phyloP scores from a whole-genome alignment of 2,329 filamentous ascomycete species.

The Claviceps sp. region DNA sequence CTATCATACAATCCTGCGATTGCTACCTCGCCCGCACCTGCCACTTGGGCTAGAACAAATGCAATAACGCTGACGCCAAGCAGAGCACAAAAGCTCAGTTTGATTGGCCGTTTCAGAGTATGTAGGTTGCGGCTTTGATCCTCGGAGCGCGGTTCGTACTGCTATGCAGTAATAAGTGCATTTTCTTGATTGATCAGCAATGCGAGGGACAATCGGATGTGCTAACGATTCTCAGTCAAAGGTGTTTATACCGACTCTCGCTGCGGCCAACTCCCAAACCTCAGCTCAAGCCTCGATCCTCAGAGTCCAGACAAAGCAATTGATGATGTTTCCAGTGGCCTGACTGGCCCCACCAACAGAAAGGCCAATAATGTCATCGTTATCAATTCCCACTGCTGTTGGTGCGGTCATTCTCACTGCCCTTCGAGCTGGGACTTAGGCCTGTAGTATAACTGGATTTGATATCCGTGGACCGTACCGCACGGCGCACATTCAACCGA shows the following conservation, averaged over 20 bases:
- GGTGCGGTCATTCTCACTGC: conserved; percentile 63
- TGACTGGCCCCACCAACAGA: conserved; percentile 20
- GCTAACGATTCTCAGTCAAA: conserved; percentile 25
- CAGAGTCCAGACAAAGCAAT: conserved; percentile 10
- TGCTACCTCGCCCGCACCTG: too few species aligned
- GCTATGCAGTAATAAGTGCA: too few species aligned
- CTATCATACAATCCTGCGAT: too few species aligned
- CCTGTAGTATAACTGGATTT: conserved; percentile 53
- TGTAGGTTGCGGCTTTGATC: too few species aligned
- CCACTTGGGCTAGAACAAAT: too few species aligned
- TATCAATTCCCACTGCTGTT: conserved; percentile 48
- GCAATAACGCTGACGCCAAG: too few species aligned
- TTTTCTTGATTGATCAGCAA: too few species aligned
- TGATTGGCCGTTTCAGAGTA: too few species aligned
- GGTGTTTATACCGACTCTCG: conserved; percentile 34
- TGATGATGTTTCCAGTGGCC: conserved; percentile 14
- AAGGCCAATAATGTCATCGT: conserved; percentile 35
- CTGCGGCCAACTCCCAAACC: conserved; percentile 14
- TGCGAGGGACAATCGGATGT: background rate
- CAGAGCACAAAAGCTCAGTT: too few species aligned
- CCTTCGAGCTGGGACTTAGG: conserved; percentile 51
- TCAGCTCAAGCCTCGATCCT: conserved; percentile 14
- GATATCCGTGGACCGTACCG: conserved; percentile 41
- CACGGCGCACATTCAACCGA: conserved; percentile 37
- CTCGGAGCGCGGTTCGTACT: too few species aligned